Percentiles rank a stretch among this genome's conserved stretches.
Evolutionary conservation across 768 basidiomycete species (phyloP).

Genomic region (Hypsizygus marmoreus): DNA sequence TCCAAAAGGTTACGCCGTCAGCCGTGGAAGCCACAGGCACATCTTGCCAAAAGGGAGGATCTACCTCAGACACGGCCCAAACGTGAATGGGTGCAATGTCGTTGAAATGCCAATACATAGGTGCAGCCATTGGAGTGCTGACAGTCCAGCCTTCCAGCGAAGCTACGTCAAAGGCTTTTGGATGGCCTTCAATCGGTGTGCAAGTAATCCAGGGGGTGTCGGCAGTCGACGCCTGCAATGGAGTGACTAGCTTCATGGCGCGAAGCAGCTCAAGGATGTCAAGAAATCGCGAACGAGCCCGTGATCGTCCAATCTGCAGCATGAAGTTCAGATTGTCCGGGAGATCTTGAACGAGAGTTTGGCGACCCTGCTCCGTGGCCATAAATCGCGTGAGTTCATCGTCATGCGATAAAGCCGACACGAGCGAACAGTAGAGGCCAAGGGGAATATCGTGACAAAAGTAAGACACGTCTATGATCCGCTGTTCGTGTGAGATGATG

Average conservation of each 20-base stretch:
- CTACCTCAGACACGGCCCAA: slow-evolving; percentile 54
- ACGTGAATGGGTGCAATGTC: slow-evolving; percentile 55
- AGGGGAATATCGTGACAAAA: slow-evolving; percentile 68
- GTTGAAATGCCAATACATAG: slow-evolving; percentile 67
- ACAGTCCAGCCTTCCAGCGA: slow-evolving; percentile 45
- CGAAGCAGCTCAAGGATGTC: slow-evolving; percentile 63
- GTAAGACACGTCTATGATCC: slow-evolving; percentile 61
- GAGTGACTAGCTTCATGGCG: slow-evolving; percentile 57
- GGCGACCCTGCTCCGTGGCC: slow-evolving; percentile 44
- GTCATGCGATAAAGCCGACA: slow-evolving; percentile 56
- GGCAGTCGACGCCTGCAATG: slow-evolving; percentile 50
- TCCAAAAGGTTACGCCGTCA: slow-evolving; percentile 58
- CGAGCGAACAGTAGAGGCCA: slow-evolving; percentile 61
- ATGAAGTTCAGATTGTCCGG: slow-evolving; percentile 49
- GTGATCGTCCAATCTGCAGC: slow-evolving; percentile 60
- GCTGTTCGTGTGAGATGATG: slow-evolving; percentile 52
- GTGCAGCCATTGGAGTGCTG: slow-evolving; percentile 47
- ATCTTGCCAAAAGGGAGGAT: slow-evolving; percentile 58
- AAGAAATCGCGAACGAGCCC: slow-evolving; percentile 59
- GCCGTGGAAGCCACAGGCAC: slow-evolving; percentile 39
- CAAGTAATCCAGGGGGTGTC: slow-evolving; percentile 48
- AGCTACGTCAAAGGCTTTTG: slow-evolving; percentile 47
- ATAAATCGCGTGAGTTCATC: slow-evolving; percentile 60
- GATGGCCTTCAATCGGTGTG: slow-evolving; percentile 40
- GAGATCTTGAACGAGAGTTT: slow-evolving; percentile 54